Conservation (phyloP, 1,139 yeast species). For the Protomyces inouyei region DNA sequence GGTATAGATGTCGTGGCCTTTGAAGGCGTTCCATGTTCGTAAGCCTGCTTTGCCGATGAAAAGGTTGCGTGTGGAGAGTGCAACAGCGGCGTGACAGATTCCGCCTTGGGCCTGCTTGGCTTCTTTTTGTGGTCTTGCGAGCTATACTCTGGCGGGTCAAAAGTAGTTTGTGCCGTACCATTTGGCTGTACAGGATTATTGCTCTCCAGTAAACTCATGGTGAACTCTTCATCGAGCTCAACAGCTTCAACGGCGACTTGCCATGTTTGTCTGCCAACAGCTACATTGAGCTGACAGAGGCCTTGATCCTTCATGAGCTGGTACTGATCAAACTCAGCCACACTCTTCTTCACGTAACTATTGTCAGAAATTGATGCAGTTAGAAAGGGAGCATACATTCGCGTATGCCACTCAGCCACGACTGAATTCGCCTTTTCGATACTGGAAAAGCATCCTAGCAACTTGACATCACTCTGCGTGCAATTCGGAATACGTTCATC, state of each 20-base stretch:
- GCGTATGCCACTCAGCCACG: neutral
- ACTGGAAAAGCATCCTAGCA: neutral
- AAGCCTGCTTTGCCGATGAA: too few relatives aligned
- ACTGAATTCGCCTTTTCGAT: neutral
- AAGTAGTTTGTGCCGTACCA: neutral
- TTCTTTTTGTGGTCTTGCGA: neutral
- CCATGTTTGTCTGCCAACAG: slow-evolving; percentile 11
- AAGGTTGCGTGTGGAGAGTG: too few relatives aligned
- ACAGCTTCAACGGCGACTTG: slow-evolving; percentile 16
- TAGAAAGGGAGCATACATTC: neutral
- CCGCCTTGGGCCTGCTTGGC: neutral
- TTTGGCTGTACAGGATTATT: neutral
- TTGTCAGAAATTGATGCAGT: neutral
- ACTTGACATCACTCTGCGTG: neutral
- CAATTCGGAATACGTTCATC: neutral
- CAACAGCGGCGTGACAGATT: neutral
- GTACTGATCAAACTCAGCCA: slow-evolving; percentile 18
- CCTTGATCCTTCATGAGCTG: slow-evolving; percentile 13
- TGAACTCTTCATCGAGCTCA: slow-evolving; percentile 16
- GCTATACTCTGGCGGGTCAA: neutral
- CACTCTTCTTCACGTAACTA: slow-evolving; percentile 9
- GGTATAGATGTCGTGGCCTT: too few relatives aligned
- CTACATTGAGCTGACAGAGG: slow-evolving; percentile 5
- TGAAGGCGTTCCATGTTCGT: too few relatives aligned
- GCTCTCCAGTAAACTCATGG: slow-evolving; percentile 13